A percentile compares a stretch with the other conserved stretches of the same genome.
These are phyloP conservation scores for Zasmidium angulare DNA, from an alignment of 2,329 filamentous ascomycete genomes.

Conservation along the genomic window DNA sequence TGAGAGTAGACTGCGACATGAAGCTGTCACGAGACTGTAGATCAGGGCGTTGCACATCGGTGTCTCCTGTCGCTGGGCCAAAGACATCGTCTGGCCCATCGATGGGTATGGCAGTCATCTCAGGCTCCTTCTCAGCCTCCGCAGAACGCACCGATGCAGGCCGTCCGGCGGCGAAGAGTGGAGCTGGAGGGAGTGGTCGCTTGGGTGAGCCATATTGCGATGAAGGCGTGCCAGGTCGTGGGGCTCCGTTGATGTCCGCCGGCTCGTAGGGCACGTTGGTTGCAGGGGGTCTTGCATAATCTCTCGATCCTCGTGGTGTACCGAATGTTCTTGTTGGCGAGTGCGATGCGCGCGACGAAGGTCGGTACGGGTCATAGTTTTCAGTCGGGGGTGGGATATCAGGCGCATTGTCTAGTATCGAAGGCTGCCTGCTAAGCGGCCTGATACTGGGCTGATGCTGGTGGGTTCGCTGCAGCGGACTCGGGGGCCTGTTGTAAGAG, in stretches of 20 bases:
- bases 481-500: slow-evolving; percentile 39
- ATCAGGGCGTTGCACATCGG: slow-evolving; percentile 53
- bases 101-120: slow-evolving; percentile 71
- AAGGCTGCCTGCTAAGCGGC: slow-evolving; percentile 49
- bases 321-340: slow-evolving; percentile 44
- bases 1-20: slow-evolving; percentile 60
- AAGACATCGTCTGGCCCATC: slow-evolving; percentile 62
- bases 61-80: slow-evolving; percentile 58
- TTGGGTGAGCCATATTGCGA: slow-evolving; percentile 85
- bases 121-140: slow-evolving; percentile 42
- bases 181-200: slow-evolving; percentile 82
- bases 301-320: slow-evolving; percentile 49
- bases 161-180: slow-evolving; percentile 68
- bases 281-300: slow-evolving; percentile 71
- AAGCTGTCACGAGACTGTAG: slow-evolving; percentile 65
- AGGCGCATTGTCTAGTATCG: slow-evolving; percentile 52
- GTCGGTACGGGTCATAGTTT: slow-evolving; percentile 62
- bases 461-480: slow-evolving; percentile 48
- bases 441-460: slow-evolving; percentile 42
- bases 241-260: slow-evolving; percentile 82
- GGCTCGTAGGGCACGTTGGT: slow-evolving; percentile 77
- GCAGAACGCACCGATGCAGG: slow-evolving; percentile 42
- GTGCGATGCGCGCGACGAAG: slow-evolving; percentile 54
- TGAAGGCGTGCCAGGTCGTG: slow-evolving; percentile 85
- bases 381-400: slow-evolving; percentile 59